Evolutionary conservation across 179 eudicot species (phyloP).

Genomic region (Actinidia arguta): DNA sequence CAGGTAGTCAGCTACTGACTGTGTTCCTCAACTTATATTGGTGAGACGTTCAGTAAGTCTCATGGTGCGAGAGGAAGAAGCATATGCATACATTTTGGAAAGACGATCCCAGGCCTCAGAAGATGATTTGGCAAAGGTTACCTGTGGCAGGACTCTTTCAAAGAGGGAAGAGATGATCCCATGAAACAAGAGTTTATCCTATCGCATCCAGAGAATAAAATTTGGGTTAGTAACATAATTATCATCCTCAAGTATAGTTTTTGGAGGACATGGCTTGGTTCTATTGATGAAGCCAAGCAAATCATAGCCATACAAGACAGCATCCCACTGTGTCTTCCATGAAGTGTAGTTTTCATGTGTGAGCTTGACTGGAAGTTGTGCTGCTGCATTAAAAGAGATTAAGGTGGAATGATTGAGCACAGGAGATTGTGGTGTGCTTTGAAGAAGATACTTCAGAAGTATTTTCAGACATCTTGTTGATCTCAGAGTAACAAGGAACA

Average conservation of each 20-base stretch:
- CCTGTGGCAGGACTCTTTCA: neutral
- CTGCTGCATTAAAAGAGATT: too few relatives aligned
- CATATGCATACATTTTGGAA: neutral
- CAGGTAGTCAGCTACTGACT: neutral
- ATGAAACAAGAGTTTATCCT: neutral
- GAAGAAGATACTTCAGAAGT: too few relatives aligned
- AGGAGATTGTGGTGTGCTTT: too few relatives aligned
- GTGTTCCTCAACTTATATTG: neutral
- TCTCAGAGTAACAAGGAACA: too few relatives aligned
- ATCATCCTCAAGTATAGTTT: neutral
- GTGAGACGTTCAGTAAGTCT: neutral
- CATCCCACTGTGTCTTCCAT: neutral
- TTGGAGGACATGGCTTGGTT: neutral
- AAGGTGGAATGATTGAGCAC: too few relatives aligned
- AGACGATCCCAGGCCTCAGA: slow-evolving; percentile 3
- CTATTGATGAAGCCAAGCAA: neutral
- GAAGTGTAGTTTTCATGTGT: neutral
- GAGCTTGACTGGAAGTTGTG: neutral
- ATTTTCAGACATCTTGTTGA: too few relatives aligned
- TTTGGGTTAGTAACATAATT: neutral
- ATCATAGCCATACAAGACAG: neutral
- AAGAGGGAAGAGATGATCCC: neutral
- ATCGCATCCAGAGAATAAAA: neutral
- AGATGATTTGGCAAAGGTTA: neutral
- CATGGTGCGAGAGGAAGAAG: neutral